These are phyloP conservation scores for Sugiyamaella neomexicana DNA, from an alignment of 1,139 yeast species.

Conservation along the genomic window DNA sequence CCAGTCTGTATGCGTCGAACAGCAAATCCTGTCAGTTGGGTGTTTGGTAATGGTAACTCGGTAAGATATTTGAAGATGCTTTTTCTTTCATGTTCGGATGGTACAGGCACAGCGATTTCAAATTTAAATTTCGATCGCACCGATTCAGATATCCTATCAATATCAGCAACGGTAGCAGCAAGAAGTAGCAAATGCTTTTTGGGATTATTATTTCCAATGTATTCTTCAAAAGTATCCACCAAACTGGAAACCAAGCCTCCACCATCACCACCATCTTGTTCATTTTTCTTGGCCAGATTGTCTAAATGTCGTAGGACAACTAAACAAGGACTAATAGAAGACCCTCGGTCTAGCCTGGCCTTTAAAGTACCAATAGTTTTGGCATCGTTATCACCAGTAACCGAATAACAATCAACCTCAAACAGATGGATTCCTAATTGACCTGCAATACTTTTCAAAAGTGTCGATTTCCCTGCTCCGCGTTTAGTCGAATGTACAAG, in stretches of 20 bases:
- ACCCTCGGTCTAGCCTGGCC: slow-evolving; percentile 71
- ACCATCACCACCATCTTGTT: slow-evolving; percentile 58
- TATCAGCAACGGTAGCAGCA: slow-evolving; percentile 69
- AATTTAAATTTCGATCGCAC: slow-evolving; percentile 72
- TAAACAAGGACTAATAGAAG: slow-evolving; percentile 48
- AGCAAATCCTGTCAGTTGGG: slow-evolving; percentile 17
- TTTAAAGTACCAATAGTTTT: slow-evolving; percentile 76
- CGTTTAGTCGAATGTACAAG: slow-evolving; percentile 68
- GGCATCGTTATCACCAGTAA: slow-evolving; percentile 61
- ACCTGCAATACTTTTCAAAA: slow-evolving; percentile 56
- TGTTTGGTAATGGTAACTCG: slow-evolving; percentile 24
- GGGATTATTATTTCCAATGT: slow-evolving; percentile 33
- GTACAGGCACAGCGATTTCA: slow-evolving; percentile 74
- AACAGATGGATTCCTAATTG: slow-evolving; percentile 68
- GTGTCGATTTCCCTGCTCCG: slow-evolving; percentile 75
- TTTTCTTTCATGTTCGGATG: slow-evolving; percentile 71
- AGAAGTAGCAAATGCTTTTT: slow-evolving; percentile 48
- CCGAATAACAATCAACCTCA: slow-evolving; percentile 64
- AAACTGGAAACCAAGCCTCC: slow-evolving; percentile 61
- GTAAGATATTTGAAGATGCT: slow-evolving; percentile 59
- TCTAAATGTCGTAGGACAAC: slow-evolving; percentile 74
- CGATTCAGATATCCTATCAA: slow-evolving; percentile 66
- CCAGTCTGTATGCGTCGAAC: slow-evolving; percentile 21
- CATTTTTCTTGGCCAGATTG: slow-evolving; percentile 65
- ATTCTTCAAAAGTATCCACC: slow-evolving; percentile 58